Percentiles rank a stretch among this genome's conserved stretches.
Evolutionary conservation across 495 filamentous ascomycete species (phyloP).

Genomic region (Aspergillus sparsus): DNA sequence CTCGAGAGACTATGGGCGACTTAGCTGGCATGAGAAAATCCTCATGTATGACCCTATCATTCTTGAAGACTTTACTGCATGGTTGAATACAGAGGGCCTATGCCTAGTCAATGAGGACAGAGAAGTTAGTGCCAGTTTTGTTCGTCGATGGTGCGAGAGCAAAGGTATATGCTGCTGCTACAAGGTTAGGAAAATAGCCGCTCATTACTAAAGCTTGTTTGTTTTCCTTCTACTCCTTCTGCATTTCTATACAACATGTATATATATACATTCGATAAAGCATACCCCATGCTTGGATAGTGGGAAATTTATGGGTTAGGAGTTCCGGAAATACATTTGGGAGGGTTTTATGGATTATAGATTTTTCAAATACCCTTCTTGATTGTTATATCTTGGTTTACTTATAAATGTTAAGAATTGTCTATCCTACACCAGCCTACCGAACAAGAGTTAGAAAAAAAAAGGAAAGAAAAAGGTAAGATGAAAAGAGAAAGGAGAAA

Average conservation of each 20-base stretch:
- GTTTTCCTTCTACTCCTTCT: slow-evolving; percentile 5
- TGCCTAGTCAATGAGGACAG: slow-evolving; percentile 61
- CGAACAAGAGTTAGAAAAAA: no score
- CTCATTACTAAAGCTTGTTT: slow-evolving; percentile 16
- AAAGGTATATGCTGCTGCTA: slow-evolving; percentile 72
- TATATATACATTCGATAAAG: neutral
- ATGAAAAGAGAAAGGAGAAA: no score
- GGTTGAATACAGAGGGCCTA: slow-evolving; percentile 76
- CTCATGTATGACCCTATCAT: slow-evolving; percentile 91
- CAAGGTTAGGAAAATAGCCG: neutral
- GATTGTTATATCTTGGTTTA: no score
- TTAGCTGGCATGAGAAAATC: slow-evolving; percentile 87
- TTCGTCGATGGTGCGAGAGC: slow-evolving; percentile 86
- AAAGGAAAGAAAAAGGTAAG: no score
- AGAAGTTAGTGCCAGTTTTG: slow-evolving; percentile 57
- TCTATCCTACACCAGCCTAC: no score
- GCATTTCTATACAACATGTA: neutral
- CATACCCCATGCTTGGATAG: no score
- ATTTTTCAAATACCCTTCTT: no score
- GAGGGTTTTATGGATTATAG: no score
- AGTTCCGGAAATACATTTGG: neutral
- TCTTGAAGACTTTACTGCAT: slow-evolving; percentile 79
- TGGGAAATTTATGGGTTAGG: neutral
- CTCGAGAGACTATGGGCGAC: slow-evolving; percentile 23
- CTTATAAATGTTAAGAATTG: no score